Evolutionary conservation across 441 rosid genomes (phyloP).

Genomic region (Flueggea neowawraea): DNA sequence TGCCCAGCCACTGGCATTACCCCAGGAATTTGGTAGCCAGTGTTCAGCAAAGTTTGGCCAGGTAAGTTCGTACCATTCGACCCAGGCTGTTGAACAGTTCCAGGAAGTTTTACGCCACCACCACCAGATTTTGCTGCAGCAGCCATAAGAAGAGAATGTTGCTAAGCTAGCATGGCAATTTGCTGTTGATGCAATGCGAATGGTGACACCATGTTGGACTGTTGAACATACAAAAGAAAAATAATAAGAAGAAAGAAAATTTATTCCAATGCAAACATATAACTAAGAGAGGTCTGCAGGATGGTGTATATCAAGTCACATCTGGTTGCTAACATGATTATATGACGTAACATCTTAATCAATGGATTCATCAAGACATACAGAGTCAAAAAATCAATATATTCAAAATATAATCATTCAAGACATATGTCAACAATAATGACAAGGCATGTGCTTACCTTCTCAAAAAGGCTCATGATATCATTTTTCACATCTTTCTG

Average conservation of each 20-base stretch:
- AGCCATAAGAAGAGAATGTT: slow-evolving; percentile 92
- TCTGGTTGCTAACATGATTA: no score
- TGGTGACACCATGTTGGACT: slow-evolving; percentile 95
- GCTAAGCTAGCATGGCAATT: slow-evolving; percentile 90
- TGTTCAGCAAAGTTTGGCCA: slow-evolving; percentile 56
- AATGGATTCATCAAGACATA: no score
- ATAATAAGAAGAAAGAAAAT: slow-evolving; percentile 1
- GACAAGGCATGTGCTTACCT: slow-evolving; percentile 40
- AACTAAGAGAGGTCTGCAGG: no score
- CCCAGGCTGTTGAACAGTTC: slow-evolving; percentile 40
- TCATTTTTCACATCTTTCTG: slow-evolving; percentile 87
- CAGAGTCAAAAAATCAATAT: no score
- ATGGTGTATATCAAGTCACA: no score
- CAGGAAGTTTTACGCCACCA: slow-evolving; percentile 35
- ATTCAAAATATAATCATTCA: no score
- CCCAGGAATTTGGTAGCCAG: slow-evolving; percentile 76
- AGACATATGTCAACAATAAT: no score
- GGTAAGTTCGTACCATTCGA: slow-evolving; percentile 51
- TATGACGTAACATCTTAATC: no score
- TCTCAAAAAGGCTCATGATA: slow-evolving; percentile 99
- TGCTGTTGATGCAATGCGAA: slow-evolving; percentile 96
- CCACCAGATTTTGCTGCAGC: slow-evolving; percentile 81
- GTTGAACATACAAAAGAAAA: slow-evolving; percentile 23
- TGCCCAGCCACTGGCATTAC: slow-evolving; percentile 52
- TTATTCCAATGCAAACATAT: no score